These are phyloP conservation scores for Aspergillus sergii DNA, from an alignment of 2,329 filamentous ascomycete genomes.

Conservation along the genomic window DNA sequence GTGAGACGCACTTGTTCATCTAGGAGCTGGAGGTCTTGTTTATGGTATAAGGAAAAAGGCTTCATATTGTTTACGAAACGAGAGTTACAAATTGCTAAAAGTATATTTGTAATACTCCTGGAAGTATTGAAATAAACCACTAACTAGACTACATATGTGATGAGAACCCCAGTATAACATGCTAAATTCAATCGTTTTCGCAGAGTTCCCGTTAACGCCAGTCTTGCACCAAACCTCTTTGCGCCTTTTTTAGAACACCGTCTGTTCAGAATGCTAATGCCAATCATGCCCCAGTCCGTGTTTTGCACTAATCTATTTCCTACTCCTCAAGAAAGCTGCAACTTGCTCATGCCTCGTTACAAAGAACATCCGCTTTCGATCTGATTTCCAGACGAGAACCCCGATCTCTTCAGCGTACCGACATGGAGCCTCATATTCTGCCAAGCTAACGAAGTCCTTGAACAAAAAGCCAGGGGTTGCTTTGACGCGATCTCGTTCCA, in stretches of 20 bases:
- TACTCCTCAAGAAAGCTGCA: constrained; percentile 72
- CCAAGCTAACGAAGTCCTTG: constrained; percentile 77
- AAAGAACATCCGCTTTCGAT: constrained; percentile 82
- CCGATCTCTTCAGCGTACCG: constrained; percentile 84
- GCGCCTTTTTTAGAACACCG: constrained; percentile 2
- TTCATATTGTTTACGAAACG: not conserved
- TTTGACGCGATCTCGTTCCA: constrained; percentile 93
- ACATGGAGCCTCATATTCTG: constrained; percentile 58
- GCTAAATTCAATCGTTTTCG: not conserved
- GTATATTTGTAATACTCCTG: not conserved
- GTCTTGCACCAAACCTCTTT: constrained; percentile 2
- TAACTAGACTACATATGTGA: not conserved
- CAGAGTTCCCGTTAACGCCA: constrained; percentile 10
- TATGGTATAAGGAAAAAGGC: not conserved
- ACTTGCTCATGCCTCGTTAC: constrained; percentile 90
- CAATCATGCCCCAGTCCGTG: not conserved
- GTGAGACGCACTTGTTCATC: not conserved
- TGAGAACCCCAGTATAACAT: not conserved
- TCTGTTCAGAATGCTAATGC: not conserved
- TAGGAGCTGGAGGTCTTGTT: not conserved
- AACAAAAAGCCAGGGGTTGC: constrained; percentile 83
- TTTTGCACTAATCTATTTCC: constrained; percentile 38
- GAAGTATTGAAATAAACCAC: no score
- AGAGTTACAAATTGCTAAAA: not conserved
- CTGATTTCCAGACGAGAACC: constrained; percentile 84